A percentile compares a stretch with the other conserved stretches of the same genome.
Evolutionary conservation across 2,329 filamentous ascomycete genomes (phyloP).

Genomic region (Lasiodiplodia sp.): DNA sequence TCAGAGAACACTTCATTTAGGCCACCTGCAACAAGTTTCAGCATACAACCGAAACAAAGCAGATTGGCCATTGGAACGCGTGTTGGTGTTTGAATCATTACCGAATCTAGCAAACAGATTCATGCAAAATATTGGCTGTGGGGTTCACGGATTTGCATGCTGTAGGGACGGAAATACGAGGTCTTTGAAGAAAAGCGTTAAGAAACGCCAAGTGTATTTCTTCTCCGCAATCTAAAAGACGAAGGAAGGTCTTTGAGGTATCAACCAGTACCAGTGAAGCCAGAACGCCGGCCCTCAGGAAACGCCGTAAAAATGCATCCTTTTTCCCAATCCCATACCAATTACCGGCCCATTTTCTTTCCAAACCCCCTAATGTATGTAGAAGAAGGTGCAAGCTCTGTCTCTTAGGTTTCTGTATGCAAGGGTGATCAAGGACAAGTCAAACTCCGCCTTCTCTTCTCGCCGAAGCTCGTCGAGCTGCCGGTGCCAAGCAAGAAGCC

Average conservation of each 20-base stretch:
- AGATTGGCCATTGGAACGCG: neutral
- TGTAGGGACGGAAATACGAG: neutral
- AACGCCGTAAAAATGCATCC: conserved; percentile 16
- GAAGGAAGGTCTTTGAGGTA: conserved; percentile 13
- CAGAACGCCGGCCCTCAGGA: neutral
- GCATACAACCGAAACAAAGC: neutral
- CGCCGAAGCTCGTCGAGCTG: neutral
- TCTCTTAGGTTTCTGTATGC: neutral
- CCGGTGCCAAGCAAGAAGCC: neutral
- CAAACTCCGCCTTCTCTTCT: conserved; percentile 28
- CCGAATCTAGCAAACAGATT: neutral
- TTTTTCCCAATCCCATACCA: neutral
- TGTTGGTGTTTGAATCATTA: neutral
- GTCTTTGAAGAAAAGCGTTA: neutral
- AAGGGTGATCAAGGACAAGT: conserved; percentile 23
- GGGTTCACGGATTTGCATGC: neutral
- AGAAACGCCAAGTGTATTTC: neutral
- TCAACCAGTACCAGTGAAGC: conserved; percentile 6
- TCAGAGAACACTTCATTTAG: neutral
- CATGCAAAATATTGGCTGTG: neutral
- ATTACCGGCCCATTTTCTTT: conserved; percentile 14
- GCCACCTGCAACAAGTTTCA: neutral
- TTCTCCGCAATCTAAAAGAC: conserved; percentile 10
- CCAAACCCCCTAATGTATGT: conserved; percentile 1
- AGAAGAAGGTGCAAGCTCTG: neutral